These are phyloP conservation scores for Diversispora epigaea DNA, from an alignment of 192 early-diverging fungal species.

Conservation along the genomic window DNA sequence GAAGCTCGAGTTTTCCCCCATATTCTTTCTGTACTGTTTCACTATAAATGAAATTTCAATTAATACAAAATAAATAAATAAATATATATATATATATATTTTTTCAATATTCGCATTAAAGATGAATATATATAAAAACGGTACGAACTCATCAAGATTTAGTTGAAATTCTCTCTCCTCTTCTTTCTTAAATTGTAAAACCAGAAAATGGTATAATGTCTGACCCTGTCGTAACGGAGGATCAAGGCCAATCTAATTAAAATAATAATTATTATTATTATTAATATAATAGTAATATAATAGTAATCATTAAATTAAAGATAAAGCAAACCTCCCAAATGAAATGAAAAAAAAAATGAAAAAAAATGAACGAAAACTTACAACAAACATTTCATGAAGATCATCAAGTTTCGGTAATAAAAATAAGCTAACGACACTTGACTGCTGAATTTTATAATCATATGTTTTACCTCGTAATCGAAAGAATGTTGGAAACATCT, in stretches of 20 bases:
- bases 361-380: slow-evolving; percentile 20
- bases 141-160: slow-evolving; percentile 72
- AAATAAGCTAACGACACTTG: slow-evolving; percentile 79
- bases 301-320: too few species aligned
- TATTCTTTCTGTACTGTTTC: slow-evolving; percentile 69
- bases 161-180: slow-evolving; percentile 83
- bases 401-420: slow-evolving; percentile 93
- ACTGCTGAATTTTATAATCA: slow-evolving; percentile 96
- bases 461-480: slow-evolving; percentile 96
- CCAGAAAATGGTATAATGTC: slow-evolving; percentile 91
- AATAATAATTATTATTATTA: not conserved
- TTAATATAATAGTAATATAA: not conserved
- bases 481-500: slow-evolving; percentile 87
- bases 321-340: not conserved
- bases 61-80: slow-evolving; percentile 8
- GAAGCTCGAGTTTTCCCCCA: slow-evolving; percentile 72
- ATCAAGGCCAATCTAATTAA: slow-evolving; percentile 75
- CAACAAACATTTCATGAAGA: slow-evolving; percentile 85
- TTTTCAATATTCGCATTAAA: not conserved
- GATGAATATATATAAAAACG: not conserved
- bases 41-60: slow-evolving; percentile 31
- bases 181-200: slow-evolving; percentile 94
- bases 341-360: not conserved
- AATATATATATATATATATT: not conserved
- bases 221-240: slow-evolving; percentile 97